These are phyloP conservation scores for Dryas alaskensis DNA, from an alignment of 306 rosid genomes.

Conservation along the genomic window DNA sequence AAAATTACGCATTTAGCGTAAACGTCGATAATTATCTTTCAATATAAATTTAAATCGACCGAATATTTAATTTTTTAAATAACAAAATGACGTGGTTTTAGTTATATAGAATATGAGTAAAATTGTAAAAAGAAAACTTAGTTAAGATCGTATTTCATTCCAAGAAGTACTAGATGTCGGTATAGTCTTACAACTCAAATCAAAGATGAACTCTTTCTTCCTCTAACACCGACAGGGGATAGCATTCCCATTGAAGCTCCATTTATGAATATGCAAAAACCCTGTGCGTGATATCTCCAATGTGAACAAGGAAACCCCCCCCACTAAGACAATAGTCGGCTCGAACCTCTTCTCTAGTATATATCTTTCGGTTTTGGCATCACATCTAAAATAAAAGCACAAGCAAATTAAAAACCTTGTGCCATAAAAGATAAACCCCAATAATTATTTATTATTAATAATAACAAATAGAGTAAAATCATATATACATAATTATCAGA, in stretches of 20 bases:
- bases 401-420: background rate
- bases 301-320: background rate
- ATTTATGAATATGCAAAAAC: background rate
- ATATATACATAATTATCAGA: background rate
- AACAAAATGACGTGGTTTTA: too few relatives aligned
- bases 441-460: background rate
- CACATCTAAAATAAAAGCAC: conserved; percentile 8
- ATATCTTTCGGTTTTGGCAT: background rate
- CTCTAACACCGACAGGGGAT: conserved; percentile 15
- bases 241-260: background rate
- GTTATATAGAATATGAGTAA: too few relatives aligned
- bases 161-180: conserved; percentile 7
- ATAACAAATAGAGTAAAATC: background rate
- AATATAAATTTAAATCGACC: too few relatives aligned
- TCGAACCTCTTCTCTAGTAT: background rate
- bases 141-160: too few relatives aligned
- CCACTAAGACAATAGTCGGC: background rate
- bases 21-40: too few relatives aligned
- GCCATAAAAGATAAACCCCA: background rate
- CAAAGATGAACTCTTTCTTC: conserved; percentile 28
- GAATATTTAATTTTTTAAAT: too few relatives aligned
- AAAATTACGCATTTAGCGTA: too few relatives aligned
- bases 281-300: background rate
- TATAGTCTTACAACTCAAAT: conserved; percentile 29
- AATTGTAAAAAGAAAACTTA: too few relatives aligned